Percentiles rank a stretch among this genome's conserved stretches.
Evolutionary conservation across 768 basidiomycete genomes (phyloP).

Genomic region (Lentinula lateritia): DNA sequence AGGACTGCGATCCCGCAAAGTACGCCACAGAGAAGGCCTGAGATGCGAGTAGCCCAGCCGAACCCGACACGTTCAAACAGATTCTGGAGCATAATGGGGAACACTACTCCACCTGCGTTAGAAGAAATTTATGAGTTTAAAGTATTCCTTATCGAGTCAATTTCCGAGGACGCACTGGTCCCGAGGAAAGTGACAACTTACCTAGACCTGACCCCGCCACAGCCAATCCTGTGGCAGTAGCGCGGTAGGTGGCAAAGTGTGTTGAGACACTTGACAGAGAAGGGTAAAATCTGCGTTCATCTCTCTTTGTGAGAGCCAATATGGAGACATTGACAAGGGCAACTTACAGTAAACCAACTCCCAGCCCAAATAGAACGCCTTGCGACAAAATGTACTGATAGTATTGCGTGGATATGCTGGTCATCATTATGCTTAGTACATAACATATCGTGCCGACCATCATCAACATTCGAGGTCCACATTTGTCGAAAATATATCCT

Average conservation of each 20-base stretch:
- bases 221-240: conserved; percentile 67
- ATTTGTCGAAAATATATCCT: conserved; percentile 54
- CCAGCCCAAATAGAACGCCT: conserved; percentile 60
- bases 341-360: conserved; percentile 59
- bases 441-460: conserved; percentile 43
- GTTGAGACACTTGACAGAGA: conserved; percentile 62
- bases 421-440: conserved; percentile 49
- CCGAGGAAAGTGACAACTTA: conserved; percentile 18
- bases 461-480: conserved; percentile 54
- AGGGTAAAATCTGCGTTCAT: conserved; percentile 59
- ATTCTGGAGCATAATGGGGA: conserved; percentile 55
- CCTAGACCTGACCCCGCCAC: conserved; percentile 66
- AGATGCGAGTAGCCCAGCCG: conserved; percentile 57
- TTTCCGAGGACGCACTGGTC: background rate
- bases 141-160: background rate
- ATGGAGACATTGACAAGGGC: background rate
- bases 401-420: conserved; percentile 51
- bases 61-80: conserved; percentile 55
- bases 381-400: conserved; percentile 61
- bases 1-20: conserved; percentile 42
- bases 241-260: conserved; percentile 58
- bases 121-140: background rate
- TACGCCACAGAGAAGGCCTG: conserved; percentile 42
- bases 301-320: background rate
- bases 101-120: conserved; percentile 58